These are phyloP conservation scores for Termitomyces sp. DNA, from an alignment of 768 basidiomycete species.

Conservation along the genomic window DNA sequence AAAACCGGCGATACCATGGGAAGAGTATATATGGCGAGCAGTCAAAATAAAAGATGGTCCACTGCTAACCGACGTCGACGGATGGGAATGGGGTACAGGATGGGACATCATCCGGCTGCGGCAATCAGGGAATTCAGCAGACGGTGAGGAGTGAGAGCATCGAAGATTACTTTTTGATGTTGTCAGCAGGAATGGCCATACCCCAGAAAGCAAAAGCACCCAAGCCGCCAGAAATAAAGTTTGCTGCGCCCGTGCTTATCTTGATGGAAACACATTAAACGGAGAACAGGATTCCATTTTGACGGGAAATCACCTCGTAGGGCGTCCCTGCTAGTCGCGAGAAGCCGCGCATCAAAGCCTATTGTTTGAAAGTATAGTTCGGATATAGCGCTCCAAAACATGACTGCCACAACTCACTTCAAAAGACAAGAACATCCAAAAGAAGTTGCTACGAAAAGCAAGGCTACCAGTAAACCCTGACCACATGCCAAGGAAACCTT, in stretches of 20 bases:
- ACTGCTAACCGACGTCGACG: constrained; percentile 18
- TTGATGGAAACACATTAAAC: constrained; percentile 17
- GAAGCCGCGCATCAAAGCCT: constrained; percentile 60
- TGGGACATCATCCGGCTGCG: constrained; percentile 61
- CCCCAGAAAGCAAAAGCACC: constrained; percentile 61
- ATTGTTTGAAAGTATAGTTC: constrained; percentile 5
- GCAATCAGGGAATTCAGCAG: constrained; percentile 11
- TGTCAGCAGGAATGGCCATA: constrained; percentile 71
- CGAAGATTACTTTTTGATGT: constrained; percentile 66
- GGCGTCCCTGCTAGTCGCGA: constrained; percentile 48
- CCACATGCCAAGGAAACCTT: constrained; percentile 67
- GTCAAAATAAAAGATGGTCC: constrained; percentile 44
- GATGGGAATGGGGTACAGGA: constrained; percentile 38
- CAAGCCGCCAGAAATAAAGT: constrained; percentile 61
- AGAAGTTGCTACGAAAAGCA: constrained; percentile 68
- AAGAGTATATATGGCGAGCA: constrained; percentile 45
- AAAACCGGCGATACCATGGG: constrained; percentile 50
- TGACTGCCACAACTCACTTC: constrained; percentile 34
- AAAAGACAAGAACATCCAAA: constrained; percentile 73
- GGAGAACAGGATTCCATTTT: background rate
- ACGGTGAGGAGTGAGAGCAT: background rate
- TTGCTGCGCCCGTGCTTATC: constrained; percentile 57
- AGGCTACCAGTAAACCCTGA: constrained; percentile 71
- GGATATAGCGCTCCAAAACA: constrained; percentile 11
- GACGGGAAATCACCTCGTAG: constrained; percentile 42